Evolutionary conservation across 345 rosid species (phyloP).

Genomic region (Clarkia xantiana): DNA sequence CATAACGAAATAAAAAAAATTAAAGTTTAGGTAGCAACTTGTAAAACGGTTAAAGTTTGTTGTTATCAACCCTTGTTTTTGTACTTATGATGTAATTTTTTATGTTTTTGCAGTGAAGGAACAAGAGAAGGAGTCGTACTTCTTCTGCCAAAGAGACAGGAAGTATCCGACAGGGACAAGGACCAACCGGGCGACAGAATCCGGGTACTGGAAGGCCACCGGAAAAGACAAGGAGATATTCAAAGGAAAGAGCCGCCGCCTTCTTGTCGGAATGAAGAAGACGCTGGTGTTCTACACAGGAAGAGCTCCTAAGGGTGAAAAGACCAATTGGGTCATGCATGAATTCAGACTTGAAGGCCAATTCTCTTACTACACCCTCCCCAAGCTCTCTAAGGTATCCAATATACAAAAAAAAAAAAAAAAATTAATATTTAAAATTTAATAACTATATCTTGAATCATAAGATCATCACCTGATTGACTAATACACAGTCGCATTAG

Average conservation of each 20-base stretch:
- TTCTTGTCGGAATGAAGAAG: slow-evolving; percentile 94
- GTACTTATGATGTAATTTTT: not conserved
- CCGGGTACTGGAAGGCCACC: slow-evolving; percentile 98
- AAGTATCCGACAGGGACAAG: slow-evolving; percentile 98
- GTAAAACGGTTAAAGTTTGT: too few species aligned
- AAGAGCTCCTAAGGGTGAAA: slow-evolving; percentile 96
- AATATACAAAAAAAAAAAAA: too few species aligned
- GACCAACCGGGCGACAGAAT: slow-evolving; percentile 79
- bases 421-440: too few species aligned
- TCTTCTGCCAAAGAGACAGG: slow-evolving; percentile 81
- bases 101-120: slow-evolving; percentile 46
- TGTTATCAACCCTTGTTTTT: too few species aligned
- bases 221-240: slow-evolving; percentile 85
- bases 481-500: too few species aligned
- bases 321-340: slow-evolving; percentile 94
- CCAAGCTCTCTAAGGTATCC: slow-evolving; percentile 56
- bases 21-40: too few species aligned
- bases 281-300: slow-evolving; percentile 93
- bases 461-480: too few species aligned
- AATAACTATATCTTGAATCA: too few species aligned
- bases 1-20: too few species aligned
- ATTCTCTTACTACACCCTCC: slow-evolving; percentile 46
- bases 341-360: slow-evolving; percentile 86
- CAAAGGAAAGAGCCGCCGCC: slow-evolving; percentile 38
- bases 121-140: slow-evolving; percentile 90